Percentiles rank a stretch among this genome's conserved stretches.
phyloP scores from a whole-genome alignment of 805 yeast species.

The Wickerhamia fluorescens region DNA sequence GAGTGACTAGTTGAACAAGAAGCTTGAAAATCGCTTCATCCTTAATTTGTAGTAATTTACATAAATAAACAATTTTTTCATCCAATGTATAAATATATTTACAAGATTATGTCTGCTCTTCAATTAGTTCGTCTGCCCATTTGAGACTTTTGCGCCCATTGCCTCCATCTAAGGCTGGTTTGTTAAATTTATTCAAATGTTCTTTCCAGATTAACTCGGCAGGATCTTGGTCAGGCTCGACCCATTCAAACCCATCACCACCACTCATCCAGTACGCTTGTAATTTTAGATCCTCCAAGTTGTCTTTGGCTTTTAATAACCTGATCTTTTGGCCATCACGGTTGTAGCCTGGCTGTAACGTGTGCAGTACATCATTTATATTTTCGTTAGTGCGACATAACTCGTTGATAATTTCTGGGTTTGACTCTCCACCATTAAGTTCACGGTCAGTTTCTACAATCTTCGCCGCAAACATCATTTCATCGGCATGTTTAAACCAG shows the following conservation, averaged over 20 bases:
- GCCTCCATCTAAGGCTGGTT: conserved; percentile 9
- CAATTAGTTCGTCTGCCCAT: conserved; percentile 37
- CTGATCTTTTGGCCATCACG: conserved; percentile 34
- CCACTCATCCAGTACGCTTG: conserved; percentile 85
- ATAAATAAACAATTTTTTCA: too few relatives aligned
- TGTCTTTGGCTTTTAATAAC: conserved; percentile 31
- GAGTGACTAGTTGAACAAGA: too few relatives aligned
- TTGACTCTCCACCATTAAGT: conserved; percentile 37
- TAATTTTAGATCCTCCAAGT: conserved; percentile 58
- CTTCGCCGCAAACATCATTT: conserved; percentile 57
- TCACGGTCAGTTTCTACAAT: conserved; percentile 60
- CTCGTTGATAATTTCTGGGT: conserved; percentile 27
- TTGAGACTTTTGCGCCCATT: conserved; percentile 14
- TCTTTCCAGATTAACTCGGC: conserved; percentile 49
- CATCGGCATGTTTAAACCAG: conserved; percentile 62
- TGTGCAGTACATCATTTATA: conserved; percentile 14
- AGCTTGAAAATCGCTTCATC: too few relatives aligned
- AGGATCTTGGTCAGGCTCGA: conserved; percentile 86
- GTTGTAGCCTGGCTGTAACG: conserved; percentile 27
- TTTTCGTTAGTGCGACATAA: conserved; percentile 27
- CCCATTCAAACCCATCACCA: conserved; percentile 85
- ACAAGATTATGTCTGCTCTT: conserved; percentile 4
- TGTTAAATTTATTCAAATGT: conserved; percentile 19
- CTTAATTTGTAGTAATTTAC: too few relatives aligned
- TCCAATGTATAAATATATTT: not conserved